Percentiles rank a stretch among this genome's conserved stretches.
Conservation (phyloP, 2,329 filamentous ascomycete genomes). For the Endothia cerciana region DNA sequence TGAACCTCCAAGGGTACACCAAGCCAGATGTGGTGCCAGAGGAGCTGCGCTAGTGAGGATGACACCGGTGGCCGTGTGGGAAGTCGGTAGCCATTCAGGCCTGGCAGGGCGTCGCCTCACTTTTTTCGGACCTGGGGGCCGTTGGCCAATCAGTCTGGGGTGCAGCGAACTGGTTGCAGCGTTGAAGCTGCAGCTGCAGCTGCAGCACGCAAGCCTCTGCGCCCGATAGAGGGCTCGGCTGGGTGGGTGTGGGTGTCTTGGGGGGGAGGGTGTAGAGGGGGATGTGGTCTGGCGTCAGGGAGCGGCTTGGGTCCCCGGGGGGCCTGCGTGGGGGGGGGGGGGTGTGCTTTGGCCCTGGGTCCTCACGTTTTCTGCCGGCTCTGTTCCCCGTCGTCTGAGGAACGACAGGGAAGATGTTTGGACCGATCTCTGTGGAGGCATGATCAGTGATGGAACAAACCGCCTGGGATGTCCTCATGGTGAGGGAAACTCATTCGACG, state of each 20-base stretch:
- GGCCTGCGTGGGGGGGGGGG: background rate
- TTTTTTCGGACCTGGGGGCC: background rate
- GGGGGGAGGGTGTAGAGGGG: background rate
- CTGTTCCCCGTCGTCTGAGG: conserved; percentile 1
- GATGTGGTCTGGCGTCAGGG: too few relatives aligned
- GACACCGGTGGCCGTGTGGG: background rate
- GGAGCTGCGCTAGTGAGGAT: background rate
- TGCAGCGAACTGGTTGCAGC: background rate
- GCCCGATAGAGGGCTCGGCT: background rate
- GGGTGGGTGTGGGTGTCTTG: background rate
- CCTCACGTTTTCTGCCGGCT: background rate
- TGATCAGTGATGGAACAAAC: too few relatives aligned
- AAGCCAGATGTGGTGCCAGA: background rate
- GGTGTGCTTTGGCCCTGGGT: background rate
- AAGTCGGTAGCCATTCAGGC: conserved; percentile 3
- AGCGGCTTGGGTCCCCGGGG: background rate
- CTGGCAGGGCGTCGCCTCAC: conserved; percentile 12
- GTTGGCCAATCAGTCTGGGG: conserved; percentile 1
- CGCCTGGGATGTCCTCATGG: too few relatives aligned
- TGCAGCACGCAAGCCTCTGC: background rate
- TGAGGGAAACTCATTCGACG: too few relatives aligned
- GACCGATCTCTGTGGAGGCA: background rate
- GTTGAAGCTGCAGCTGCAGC: background rate
- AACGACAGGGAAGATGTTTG: background rate
- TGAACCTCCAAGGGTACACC: too few relatives aligned